These are phyloP conservation scores for Kluyveromyces sp. DNA, from an alignment of 1,139 yeast genomes.

Conservation along the genomic window DNA sequence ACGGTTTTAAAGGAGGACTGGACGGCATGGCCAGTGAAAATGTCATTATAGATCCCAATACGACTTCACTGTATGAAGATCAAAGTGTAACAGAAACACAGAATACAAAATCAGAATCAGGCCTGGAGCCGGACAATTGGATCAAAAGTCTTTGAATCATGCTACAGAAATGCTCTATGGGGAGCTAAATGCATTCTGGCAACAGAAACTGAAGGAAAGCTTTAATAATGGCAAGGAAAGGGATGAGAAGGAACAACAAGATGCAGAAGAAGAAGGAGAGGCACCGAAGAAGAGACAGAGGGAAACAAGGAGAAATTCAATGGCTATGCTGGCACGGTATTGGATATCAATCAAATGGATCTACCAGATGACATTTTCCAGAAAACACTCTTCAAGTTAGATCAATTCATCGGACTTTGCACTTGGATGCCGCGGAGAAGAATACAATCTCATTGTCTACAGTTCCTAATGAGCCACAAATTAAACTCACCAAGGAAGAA, in stretches of 20 bases:
- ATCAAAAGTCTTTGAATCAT: conserved; percentile 12
- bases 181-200: conserved; percentile 27
- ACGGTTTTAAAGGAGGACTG: conserved; percentile 25
- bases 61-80: conserved; percentile 22
- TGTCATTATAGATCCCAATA: conserved; percentile 24
- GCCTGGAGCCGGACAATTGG: conserved; percentile 9
- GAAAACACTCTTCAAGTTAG: conserved; percentile 19
- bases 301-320: not conserved
- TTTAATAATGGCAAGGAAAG: not conserved
- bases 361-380: conserved; percentile 18
- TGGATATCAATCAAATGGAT: conserved; percentile 21
- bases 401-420: conserved; percentile 23
- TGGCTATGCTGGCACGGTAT: conserved; percentile 7
- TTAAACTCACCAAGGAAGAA: conserved; percentile 11
- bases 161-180: conserved; percentile 19
- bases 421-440: conserved; percentile 20
- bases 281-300: not conserved
- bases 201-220: conserved; percentile 15
- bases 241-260: not conserved
- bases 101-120: not conserved
- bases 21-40: conserved; percentile 29
- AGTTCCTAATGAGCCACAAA: conserved; percentile 9
- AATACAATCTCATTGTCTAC: conserved; percentile 18
- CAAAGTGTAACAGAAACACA: not conserved
- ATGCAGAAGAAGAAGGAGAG: not conserved